Evolutionary conservation across 2,329 filamentous ascomycete species (phyloP), one percentile per base, ranked within the genome.

Genomic region (Colletotrichum noveboracense): DNA sequence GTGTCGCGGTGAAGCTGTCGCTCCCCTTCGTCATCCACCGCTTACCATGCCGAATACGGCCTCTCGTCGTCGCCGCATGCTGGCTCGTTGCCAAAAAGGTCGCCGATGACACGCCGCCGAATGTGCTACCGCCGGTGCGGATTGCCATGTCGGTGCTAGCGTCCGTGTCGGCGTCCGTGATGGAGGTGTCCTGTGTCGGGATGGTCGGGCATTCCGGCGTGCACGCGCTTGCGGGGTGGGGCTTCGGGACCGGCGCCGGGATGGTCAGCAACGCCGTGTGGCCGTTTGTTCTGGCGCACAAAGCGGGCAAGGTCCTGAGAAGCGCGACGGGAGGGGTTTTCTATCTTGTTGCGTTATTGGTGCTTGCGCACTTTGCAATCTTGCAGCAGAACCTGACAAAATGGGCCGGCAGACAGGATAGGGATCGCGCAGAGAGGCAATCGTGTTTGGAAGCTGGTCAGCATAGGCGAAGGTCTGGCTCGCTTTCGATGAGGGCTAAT

Each of bases 191-290:
- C 3, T 83, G 82, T 66, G 61, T 85, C n/a, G 81, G 80, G 16
- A 79, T 80, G 79, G 66, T 81, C 14, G 79, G 80, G 0, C 78
- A 80, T 13, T 82, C 84, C 48, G 82, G 83, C 21, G 78, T 78
- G 60, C 69, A 77, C n/a, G 83, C 80, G 1, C 76, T 85, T 21
- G 79, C 79, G 3, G 84, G 84, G 34, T 85, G 84, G 84, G 84
- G 82, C 56, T 75, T 83, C 1, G 84, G 83, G 2, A 80, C 80
- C 7, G 84, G 83, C 14, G 78, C 79, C 0, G 84, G 82, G 1
- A 76, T 79, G 12, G 71, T 83, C 8, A 77, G 81, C 21, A 80
- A 80, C 38, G 80, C 82, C 13, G 77, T 80, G 16, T 70, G 81
- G 32, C 83, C 83, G 0, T 83, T 83, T 62, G 16, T 81, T 2